Evolutionary conservation across 164 flowering plant genomes (phyloP).

Genomic region (Nymphaea colorata): DNA sequence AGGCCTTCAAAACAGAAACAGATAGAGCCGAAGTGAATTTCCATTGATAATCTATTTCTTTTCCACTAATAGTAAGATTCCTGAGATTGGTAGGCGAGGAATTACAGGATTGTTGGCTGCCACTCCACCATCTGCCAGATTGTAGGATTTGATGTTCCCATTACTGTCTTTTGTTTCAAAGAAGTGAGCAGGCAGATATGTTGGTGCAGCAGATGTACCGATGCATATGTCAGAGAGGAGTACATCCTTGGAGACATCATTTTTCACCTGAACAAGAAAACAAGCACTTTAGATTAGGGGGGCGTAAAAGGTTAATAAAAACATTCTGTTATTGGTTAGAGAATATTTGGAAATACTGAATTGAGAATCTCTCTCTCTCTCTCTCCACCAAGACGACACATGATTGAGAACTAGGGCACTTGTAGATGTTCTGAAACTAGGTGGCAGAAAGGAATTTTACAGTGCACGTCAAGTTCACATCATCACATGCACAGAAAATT

Average conservation of each 20-base stretch:
- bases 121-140: constrained; percentile 38
- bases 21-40: not conserved
- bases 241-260: constrained; percentile 13
- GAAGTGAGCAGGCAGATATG: constrained; percentile 9
- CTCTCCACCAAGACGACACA: no score
- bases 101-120: constrained; percentile 38
- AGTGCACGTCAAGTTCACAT: no score
- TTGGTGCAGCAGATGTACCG: constrained; percentile 24
- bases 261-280: constrained; percentile 11
- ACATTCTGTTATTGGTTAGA: no score
- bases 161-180: constrained; percentile 12
- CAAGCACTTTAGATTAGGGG: not conserved
- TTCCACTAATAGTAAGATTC: no score
- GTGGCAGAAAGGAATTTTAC: no score
- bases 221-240: constrained; percentile 27
- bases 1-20: constrained; percentile 15
- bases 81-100: not conserved
- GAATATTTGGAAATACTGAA: no score
- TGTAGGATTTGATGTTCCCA: constrained; percentile 11
- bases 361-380: no score
- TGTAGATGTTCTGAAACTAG: no score
- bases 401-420: no score
- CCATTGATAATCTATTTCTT: no score
- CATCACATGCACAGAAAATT: no score
- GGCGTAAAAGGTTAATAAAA: not conserved